Percentiles rank a stretch among this genome's conserved stretches.
phyloP scores from a whole-genome alignment of 1,284 basidiomycete species.

The Ustilago bromivora region DNA sequence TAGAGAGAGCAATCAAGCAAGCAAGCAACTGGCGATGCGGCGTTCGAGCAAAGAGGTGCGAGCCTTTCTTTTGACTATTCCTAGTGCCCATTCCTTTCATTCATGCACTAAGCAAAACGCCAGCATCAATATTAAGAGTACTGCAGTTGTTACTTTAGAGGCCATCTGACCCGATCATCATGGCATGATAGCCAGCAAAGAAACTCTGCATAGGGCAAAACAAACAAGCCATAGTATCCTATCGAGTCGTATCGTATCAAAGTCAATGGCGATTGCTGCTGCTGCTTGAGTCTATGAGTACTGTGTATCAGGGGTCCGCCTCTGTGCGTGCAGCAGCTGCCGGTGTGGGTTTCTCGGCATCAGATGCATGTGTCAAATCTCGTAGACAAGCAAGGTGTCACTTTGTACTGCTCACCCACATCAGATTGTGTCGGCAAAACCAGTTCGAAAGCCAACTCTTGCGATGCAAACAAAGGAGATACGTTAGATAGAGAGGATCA shows the following conservation, averaged over 20 bases:
- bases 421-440: background rate
- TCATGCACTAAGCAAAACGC: background rate
- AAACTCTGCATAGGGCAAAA: background rate
- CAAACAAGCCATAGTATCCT: background rate
- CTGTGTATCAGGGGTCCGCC: background rate
- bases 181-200: background rate
- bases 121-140: background rate
- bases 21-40: constrained; percentile 1
- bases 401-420: background rate
- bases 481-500: background rate
- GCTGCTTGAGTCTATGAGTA: background rate
- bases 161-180: background rate
- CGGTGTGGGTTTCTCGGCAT: constrained; percentile 2
- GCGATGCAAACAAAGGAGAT: background rate
- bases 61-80: background rate
- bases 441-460: background rate
- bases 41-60: constrained; percentile 2
- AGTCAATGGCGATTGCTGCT: too few relatives aligned
- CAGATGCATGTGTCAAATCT: background rate
- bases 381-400: background rate
- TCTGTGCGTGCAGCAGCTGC: too few relatives aligned
- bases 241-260: too few relatives aligned
- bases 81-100: background rate
- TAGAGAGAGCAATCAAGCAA: background rate
- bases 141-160: background rate